phyloP scores from a whole-genome alignment of 2,329 filamentous ascomycete genomes.

The Fusarium sp. region DNA sequence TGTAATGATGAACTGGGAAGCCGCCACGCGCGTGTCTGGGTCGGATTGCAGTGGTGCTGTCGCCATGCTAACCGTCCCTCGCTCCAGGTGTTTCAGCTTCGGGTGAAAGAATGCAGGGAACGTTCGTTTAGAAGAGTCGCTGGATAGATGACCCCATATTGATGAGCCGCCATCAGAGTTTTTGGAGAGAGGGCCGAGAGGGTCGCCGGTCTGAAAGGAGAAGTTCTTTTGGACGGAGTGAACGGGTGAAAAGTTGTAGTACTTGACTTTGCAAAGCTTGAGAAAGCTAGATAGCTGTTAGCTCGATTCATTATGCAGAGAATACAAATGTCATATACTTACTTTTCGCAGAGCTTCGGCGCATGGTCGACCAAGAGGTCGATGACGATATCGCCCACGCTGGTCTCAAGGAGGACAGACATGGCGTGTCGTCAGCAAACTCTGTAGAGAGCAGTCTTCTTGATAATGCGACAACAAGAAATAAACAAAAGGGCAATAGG shows the following conservation, averaged over 20 bases:
- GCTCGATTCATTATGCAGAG: conserved; percentile 30
- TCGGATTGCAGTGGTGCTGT: conserved; percentile 82
- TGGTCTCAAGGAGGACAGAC: conserved; percentile 96
- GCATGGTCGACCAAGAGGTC: conserved; percentile 91
- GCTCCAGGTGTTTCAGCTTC: conserved; percentile 88
- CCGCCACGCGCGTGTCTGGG: conserved; percentile 84
- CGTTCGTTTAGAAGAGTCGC: conserved; percentile 74
- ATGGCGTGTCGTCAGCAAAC: conserved; percentile 59
- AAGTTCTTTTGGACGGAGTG: conserved; percentile 95
- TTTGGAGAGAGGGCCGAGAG: conserved; percentile 84
- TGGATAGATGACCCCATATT: conserved; percentile 87
- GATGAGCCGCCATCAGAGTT: conserved; percentile 93
- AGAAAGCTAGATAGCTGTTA: conserved; percentile 79
- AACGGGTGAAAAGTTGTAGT: conserved; percentile 97
- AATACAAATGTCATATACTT: conserved; percentile 56
- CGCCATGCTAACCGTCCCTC: conserved; percentile 98
- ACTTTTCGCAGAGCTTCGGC: conserved; percentile 96
- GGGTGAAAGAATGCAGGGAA: conserved; percentile 88
- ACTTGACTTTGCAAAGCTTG: conserved; percentile 98
- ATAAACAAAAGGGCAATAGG: background rate
- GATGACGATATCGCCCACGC: conserved; percentile 92
- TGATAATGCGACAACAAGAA: background rate
- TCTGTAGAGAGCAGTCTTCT: background rate
- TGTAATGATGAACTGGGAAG: conserved; percentile 94
- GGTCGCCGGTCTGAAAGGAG: conserved; percentile 96